Conservation (phyloP, 306 rosid species). For the Potentilla sterilis region DNA sequence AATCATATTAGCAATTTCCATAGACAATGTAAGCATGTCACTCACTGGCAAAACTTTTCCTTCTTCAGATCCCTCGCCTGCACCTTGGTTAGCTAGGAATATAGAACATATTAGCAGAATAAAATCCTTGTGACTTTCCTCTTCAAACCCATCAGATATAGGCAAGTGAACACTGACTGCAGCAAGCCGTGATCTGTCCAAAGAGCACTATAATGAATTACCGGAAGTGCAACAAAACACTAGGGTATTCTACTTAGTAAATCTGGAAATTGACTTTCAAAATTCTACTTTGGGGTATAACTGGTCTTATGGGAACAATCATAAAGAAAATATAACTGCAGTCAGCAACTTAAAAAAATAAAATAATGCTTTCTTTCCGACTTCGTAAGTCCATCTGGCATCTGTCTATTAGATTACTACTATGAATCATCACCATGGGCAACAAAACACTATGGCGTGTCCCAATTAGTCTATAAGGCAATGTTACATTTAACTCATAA, state of each 20-base stretch:
- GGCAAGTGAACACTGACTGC: slow-evolving; percentile 42
- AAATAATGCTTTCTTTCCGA: neutral
- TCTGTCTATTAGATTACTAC: neutral
- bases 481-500: neutral
- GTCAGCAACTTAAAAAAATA: neutral
- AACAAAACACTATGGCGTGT: neutral
- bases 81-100: slow-evolving; percentile 90
- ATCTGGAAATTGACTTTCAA: neutral
- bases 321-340: neutral
- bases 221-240: neutral
- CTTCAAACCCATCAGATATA: slow-evolving; percentile 42
- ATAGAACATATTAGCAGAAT: slow-evolving; percentile 69
- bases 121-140: slow-evolving; percentile 52
- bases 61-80: slow-evolving; percentile 67
- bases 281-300: neutral
- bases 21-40: slow-evolving; percentile 16
- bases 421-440: neutral
- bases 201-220: neutral
- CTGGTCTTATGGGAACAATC: neutral
- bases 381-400: neutral
- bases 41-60: slow-evolving; percentile 52
- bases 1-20: neutral
- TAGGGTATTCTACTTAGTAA: neutral
- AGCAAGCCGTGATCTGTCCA: slow-evolving; percentile 46
- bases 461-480: neutral